Evolutionary conservation across 768 basidiomycete species (phyloP).

Genomic region (Paxillus involutus): DNA sequence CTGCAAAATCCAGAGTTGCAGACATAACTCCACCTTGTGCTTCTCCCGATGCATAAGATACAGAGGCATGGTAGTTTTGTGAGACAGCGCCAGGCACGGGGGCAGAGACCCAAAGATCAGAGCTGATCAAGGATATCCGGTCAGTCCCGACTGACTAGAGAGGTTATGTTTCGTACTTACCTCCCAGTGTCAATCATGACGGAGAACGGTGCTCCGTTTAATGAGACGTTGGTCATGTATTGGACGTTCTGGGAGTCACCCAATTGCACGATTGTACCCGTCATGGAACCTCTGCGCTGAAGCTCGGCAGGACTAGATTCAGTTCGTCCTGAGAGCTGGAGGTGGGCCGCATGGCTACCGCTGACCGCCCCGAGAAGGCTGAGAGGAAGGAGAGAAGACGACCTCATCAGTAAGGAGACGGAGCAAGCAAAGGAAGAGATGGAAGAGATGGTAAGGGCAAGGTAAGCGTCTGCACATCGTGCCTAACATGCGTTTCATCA

Average conservation of each 20-base stretch:
- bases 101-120: slow-evolving; percentile 63
- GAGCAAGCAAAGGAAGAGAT: too few species aligned
- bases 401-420: slow-evolving; percentile 9
- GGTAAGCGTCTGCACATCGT: background rate
- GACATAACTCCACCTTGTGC: slow-evolving; percentile 28
- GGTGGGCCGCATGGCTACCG: slow-evolving; percentile 8
- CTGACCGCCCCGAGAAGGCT: slow-evolving; percentile 7
- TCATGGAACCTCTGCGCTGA: slow-evolving; percentile 26
- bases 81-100: slow-evolving; percentile 37
- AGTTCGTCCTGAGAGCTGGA: slow-evolving; percentile 16
- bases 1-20: slow-evolving; percentile 30
- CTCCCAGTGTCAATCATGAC: slow-evolving; percentile 48
- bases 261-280: slow-evolving; percentile 27
- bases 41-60: slow-evolving; percentile 54
- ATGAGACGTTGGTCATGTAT: slow-evolving; percentile 39
- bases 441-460: background rate
- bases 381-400: slow-evolving; percentile 4
- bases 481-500: too few species aligned
- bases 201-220: slow-evolving; percentile 34
- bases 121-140: slow-evolving; percentile 38
- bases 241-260: slow-evolving; percentile 31
- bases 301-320: slow-evolving; percentile 7
- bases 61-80: slow-evolving; percentile 38
- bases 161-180: slow-evolving; percentile 21
- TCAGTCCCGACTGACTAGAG: slow-evolving; percentile 23